Base-by-base conservation (phyloP, 2,329 filamentous ascomycete genomes). In the Penicillium sp. region DNA sequence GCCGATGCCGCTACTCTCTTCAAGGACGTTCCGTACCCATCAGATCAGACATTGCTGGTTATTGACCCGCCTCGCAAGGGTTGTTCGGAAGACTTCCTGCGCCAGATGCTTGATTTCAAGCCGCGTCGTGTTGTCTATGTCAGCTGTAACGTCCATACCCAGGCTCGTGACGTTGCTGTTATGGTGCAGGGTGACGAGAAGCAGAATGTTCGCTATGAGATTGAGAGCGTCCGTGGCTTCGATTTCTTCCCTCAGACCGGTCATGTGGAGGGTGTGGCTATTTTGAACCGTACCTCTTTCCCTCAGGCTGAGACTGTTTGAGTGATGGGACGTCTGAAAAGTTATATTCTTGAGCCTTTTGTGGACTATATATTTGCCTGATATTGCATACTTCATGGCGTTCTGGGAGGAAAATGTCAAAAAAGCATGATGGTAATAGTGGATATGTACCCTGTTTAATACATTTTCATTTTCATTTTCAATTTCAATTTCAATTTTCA, bases 21-120 rank as follows among this genome's bases (percentile, higher is more conserved):
- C 82, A 84, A 86, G 62, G 84, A 84, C 59, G 86, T 96, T 43
- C 79, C 78, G 1, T 93, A 91, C 73, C 84, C 89, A 9, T 79
- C 90, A 2, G 86, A 91, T 60, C 87, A 96, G 77, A 97, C 93
- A 0, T 89, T 91, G 38, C 89, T 97, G n/a, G 89, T 99, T 61
- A 88, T 99, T 56, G 94, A 99, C 72, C 94, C 94, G n/a, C 93
- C 94, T 7, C 84, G 94, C 43, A 99, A 97, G 75, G 94, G 94
- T 10, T 97, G 94, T 72, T 93, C 96, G 67, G 86, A 87, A 48
- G 84, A 84, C 62, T 99, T 99, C 74, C 77, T 99, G 42, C 76
- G 80, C 17, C 94, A 99, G 78, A 76, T 99, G 69, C 78, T 97
- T 54, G 76, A 79, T 6, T 97, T 90, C 68, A 89, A 84, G 0